Evolutionary conservation across 2,329 filamentous ascomycete genomes (phyloP).

Genomic region (Knoxdaviesia capensis): DNA sequence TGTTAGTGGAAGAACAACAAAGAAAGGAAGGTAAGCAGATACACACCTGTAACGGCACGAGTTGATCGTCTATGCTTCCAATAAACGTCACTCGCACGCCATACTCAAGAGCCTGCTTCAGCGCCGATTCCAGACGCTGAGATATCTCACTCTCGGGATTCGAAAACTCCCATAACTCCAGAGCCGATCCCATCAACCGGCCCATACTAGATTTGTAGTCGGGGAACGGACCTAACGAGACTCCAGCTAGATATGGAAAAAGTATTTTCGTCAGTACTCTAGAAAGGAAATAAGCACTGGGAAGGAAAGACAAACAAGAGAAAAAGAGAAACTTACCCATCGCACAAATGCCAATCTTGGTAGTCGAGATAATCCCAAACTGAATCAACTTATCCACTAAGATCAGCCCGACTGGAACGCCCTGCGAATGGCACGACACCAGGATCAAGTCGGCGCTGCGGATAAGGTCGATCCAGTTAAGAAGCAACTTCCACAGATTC

Average conservation of each 20-base stretch:
- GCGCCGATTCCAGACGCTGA: slow-evolving; percentile 55
- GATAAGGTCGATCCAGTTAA: slow-evolving; percentile 90
- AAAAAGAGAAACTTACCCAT: slow-evolving; percentile 25
- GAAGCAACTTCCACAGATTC: slow-evolving; percentile 78
- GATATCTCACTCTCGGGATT: slow-evolving; percentile 66
- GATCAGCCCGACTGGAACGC: slow-evolving; percentile 85
- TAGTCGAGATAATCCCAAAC: slow-evolving; percentile 59
- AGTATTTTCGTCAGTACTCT: neutral
- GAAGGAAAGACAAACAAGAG: neutral
- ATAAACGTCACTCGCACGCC: slow-evolving; percentile 73
- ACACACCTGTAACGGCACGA: slow-evolving; percentile 70
- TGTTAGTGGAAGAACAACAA: slow-evolving; percentile 7
- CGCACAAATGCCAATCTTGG: slow-evolving; percentile 69
- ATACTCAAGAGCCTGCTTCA: slow-evolving; percentile 55
- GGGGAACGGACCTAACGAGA: slow-evolving; percentile 80
- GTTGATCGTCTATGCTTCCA: slow-evolving; percentile 90
- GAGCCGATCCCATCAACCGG: slow-evolving; percentile 74
- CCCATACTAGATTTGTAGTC: slow-evolving; percentile 79
- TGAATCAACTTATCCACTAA: slow-evolving; percentile 82
- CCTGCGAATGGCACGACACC: slow-evolving; percentile 87
- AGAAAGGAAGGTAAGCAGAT: neutral
- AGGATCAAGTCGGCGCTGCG: slow-evolving; percentile 74
- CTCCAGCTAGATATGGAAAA: slow-evolving; percentile 38
- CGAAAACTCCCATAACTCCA: slow-evolving; percentile 86
- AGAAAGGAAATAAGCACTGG: too few relatives aligned